phyloP scores from a whole-genome alignment of 2,329 filamentous ascomycete genomes.

The Cladosporium austrohemisphaericum region DNA sequence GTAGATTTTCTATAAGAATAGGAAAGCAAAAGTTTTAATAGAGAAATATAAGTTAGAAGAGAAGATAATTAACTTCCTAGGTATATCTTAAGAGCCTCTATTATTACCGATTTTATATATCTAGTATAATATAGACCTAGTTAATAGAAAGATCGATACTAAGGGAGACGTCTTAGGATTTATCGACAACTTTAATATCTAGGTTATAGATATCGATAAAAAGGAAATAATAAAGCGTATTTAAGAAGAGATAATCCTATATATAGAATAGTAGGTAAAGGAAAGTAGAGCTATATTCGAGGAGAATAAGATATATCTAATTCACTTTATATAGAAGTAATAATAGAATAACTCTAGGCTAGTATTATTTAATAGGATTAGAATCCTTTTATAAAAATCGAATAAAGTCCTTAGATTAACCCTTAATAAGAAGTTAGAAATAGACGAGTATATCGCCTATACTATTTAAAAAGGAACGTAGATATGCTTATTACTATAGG shows the following conservation, averaged over 20 bases:
- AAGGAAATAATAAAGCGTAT: constrained; percentile 3
- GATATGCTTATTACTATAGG: background rate
- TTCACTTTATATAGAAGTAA: constrained; percentile 6
- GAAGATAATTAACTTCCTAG: constrained; percentile 13
- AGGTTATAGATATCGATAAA: background rate
- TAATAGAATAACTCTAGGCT: background rate
- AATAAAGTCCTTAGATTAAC: background rate
- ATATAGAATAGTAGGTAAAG: constrained; percentile 21
- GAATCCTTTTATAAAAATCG: background rate
- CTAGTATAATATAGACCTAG: constrained; percentile 38
- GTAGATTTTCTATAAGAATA: background rate
- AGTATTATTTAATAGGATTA: background rate
- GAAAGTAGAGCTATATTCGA: constrained; percentile 15
- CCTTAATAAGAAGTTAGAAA: background rate
- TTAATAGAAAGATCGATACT: constrained; percentile 31
- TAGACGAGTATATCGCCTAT: background rate
- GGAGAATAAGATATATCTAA: constrained; percentile 13
- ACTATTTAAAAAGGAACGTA: background rate
- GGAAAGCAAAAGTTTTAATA: constrained; percentile 21
- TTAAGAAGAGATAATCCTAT: background rate
- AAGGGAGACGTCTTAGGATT: constrained; percentile 30
- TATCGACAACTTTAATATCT: constrained; percentile 27
- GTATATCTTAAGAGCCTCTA: constrained; percentile 34
- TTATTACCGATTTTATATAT: constrained; percentile 38
- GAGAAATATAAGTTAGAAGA: constrained; percentile 7